These are phyloP conservation scores for Verticillium dahliae DNA, from an alignment of 2,329 filamentous ascomycete genomes.

Conservation along the genomic window DNA sequence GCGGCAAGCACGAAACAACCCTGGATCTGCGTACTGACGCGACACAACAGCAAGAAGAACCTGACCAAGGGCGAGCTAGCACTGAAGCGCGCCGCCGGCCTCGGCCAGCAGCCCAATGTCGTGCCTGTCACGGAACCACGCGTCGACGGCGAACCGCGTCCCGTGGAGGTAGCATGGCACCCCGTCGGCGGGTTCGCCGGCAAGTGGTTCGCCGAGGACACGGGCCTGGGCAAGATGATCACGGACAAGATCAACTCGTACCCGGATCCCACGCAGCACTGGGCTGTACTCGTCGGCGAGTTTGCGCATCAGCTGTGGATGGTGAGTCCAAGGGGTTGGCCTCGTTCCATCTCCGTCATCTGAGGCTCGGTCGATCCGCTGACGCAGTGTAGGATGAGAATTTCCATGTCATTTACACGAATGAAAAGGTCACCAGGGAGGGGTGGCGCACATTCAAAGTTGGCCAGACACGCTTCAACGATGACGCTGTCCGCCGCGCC, in stretches of 20 bases:
- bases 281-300: slow-evolving; percentile 50
- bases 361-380: background rate
- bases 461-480: slow-evolving; percentile 46
- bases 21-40: background rate
- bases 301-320: slow-evolving; percentile 55
- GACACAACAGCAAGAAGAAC: slow-evolving; percentile 17
- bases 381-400: slow-evolving; percentile 36
- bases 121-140: slow-evolving; percentile 31
- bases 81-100: slow-evolving; percentile 35
- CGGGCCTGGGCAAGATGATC: slow-evolving; percentile 48
- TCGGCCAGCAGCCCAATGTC: slow-evolving; percentile 36
- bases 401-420: slow-evolving; percentile 51
- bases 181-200: slow-evolving; percentile 49
- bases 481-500: slow-evolving; percentile 42
- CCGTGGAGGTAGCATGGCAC: slow-evolving; percentile 51
- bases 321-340: slow-evolving; percentile 23
- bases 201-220: slow-evolving; percentile 53
- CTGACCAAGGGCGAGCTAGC: slow-evolving; percentile 30
- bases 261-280: slow-evolving; percentile 54
- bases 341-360: background rate
- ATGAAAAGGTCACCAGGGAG: slow-evolving; percentile 34
- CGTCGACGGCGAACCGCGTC: slow-evolving; percentile 27
- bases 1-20: background rate
- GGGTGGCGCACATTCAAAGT: slow-evolving; percentile 46
- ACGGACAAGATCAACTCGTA: slow-evolving; percentile 47